Percentiles rank a stretch among this genome's conserved stretches.
phyloP scores from a whole-genome alignment of 1,284 basidiomycete species.

The Marasmius sp. region DNA sequence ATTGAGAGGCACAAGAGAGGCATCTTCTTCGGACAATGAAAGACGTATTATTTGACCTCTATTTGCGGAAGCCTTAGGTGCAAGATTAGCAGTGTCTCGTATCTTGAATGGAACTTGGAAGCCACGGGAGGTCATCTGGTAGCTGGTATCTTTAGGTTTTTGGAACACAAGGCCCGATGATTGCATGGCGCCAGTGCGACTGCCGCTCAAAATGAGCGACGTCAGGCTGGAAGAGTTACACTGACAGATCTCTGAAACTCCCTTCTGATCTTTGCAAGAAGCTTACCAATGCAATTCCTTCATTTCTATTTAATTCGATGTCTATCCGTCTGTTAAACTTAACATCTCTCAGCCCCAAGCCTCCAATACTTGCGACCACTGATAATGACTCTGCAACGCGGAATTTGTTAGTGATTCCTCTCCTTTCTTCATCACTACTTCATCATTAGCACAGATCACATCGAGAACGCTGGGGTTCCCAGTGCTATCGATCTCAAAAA shows the following conservation, averaged over 20 bases:
- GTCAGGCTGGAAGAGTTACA: background rate
- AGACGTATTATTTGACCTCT: too few relatives aligned
- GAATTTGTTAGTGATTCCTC: background rate
- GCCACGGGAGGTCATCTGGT: background rate
- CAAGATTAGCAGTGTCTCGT: background rate
- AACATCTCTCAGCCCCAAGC: background rate
- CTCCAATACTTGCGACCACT: background rate
- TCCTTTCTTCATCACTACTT: background rate
- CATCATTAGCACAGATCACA: background rate
- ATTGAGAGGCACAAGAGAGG: too few relatives aligned
- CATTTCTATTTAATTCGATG: background rate
- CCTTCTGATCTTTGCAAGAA: background rate
- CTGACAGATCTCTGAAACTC: background rate
- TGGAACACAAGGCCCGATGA: background rate
- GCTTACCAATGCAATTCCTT: background rate
- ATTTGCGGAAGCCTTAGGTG: too few relatives aligned
- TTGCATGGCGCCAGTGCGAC: background rate
- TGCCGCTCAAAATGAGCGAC: background rate
- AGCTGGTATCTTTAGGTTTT: background rate
- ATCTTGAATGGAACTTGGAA: background rate
- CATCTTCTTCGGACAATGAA: too few relatives aligned
- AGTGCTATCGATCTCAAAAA: too few relatives aligned
- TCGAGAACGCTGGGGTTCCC: too few relatives aligned
- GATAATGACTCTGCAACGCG: background rate
- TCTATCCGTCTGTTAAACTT: background rate